Percentiles rank a stretch among this genome's conserved stretches.
Evolutionary conservation across 495 filamentous ascomycete genomes (phyloP).

Genomic region (Viridothelium virens): DNA sequence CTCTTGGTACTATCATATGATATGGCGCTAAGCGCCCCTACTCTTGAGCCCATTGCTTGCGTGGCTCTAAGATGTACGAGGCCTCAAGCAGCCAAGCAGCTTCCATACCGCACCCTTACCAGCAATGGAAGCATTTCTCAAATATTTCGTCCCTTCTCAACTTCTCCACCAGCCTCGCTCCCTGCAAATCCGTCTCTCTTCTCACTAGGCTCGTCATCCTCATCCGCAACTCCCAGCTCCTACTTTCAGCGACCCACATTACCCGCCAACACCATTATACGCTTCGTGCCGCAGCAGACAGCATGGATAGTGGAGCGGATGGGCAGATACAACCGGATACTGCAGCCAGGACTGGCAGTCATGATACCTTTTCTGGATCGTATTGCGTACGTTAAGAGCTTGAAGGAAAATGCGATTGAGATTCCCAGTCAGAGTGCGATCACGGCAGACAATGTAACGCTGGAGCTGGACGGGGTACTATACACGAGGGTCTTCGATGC

Average conservation of each 20-base stretch:
- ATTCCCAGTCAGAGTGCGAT: slow-evolving; percentile 95
- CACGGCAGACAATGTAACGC: slow-evolving; percentile 94
- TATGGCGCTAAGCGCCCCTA: slow-evolving; percentile 17
- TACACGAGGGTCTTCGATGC: slow-evolving; percentile 96
- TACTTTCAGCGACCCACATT: slow-evolving; percentile 58
- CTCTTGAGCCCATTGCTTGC: slow-evolving; percentile 14
- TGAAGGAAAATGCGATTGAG: slow-evolving; percentile 94
- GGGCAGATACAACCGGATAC: slow-evolving; percentile 89
- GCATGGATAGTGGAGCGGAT: slow-evolving; percentile 99
- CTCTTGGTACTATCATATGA: not conserved
- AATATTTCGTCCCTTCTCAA: slow-evolving; percentile 1
- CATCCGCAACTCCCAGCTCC: slow-evolving; percentile 27
- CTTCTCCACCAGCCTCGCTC: slow-evolving; percentile 16
- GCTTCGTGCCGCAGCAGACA: slow-evolving; percentile 97
- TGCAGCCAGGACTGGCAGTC: slow-evolving; percentile 84
- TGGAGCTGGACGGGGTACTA: slow-evolving; percentile 90
- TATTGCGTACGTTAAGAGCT: slow-evolving; percentile 92
- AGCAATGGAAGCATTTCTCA: not conserved
- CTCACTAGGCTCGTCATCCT: slow-evolving; percentile 22
- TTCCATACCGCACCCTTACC: slow-evolving; percentile 11
- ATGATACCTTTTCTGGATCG: slow-evolving; percentile 87
- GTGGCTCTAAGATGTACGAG: slow-evolving; percentile 17
- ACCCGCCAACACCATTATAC: slow-evolving; percentile 88
- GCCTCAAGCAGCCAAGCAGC: slow-evolving; percentile 19
- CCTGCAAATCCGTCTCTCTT: slow-evolving; percentile 16